Percentiles rank a stretch among this genome's conserved stretches.
phyloP scores from a whole-genome alignment of 2,329 filamentous ascomycete genomes.

The Apiospora koreana region DNA sequence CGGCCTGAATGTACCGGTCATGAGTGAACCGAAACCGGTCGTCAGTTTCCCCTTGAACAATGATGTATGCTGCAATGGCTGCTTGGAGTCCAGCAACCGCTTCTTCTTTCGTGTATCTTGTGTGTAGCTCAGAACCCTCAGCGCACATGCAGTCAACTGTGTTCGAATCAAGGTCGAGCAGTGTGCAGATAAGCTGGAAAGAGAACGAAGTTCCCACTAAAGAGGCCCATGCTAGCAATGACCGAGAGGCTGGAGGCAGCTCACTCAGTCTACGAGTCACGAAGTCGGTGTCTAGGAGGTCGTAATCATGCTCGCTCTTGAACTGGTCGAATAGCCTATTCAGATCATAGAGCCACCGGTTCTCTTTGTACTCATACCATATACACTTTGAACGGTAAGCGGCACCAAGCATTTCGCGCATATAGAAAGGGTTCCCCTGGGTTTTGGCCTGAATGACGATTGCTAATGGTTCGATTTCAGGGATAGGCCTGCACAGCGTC shows the following conservation, averaged over 20 bases:
- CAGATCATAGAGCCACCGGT: constrained; percentile 81
- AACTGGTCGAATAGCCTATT: constrained; percentile 87
- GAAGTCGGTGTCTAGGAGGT: constrained; percentile 80
- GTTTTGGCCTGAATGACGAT: constrained; percentile 89
- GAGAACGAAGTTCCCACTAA: constrained; percentile 82
- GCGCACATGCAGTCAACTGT: constrained; percentile 36
- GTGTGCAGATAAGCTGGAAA: constrained; percentile 75
- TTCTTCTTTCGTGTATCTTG: constrained; percentile 64
- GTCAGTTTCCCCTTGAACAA: constrained; percentile 80
- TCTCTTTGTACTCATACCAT: constrained; percentile 85
- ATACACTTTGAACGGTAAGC: constrained; percentile 86
- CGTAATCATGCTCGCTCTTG: constrained; percentile 73
- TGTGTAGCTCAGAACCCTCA: constrained; percentile 36
- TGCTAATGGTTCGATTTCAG: constrained; percentile 75
- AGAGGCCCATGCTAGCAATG: constrained; percentile 84
- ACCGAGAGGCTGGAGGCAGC: constrained; percentile 70
- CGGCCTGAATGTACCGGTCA: constrained; percentile 81
- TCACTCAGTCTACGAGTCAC: constrained; percentile 77
- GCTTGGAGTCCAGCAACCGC: constrained; percentile 79
- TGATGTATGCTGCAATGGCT: constrained; percentile 76
- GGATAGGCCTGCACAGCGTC: constrained; percentile 72
- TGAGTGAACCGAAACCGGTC: constrained; percentile 88
- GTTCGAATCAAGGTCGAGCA: constrained; percentile 60
- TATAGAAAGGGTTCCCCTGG: constrained; percentile 85
- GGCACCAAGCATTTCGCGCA: constrained; percentile 85